Evolutionary conservation across 345 rosid genomes (phyloP).

Genomic region (Hibiscus mutabilis): DNA sequence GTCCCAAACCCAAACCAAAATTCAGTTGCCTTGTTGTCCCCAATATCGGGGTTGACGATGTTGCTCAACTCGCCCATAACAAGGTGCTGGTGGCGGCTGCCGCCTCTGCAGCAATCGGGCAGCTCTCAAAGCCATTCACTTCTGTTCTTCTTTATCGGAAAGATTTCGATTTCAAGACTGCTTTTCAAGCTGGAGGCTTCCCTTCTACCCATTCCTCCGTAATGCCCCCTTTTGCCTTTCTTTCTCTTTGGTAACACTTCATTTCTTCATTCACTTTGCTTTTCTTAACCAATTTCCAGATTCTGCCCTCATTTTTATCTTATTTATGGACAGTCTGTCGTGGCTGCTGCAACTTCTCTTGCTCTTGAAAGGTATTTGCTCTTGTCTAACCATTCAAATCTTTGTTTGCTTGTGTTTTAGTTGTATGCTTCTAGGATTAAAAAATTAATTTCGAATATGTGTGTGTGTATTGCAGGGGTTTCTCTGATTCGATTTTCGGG

Average conservation of each 20-base stretch:
- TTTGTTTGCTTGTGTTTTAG: not conserved
- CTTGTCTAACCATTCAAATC: not conserved
- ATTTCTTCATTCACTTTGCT: not conserved
- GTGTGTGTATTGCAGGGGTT: slow-evolving; percentile 48
- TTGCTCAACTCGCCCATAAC: slow-evolving; percentile 58
- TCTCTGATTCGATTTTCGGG: slow-evolving; percentile 78
- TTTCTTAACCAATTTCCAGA: not conserved
- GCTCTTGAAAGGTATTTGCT: slow-evolving; percentile 68
- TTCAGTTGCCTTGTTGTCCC: slow-evolving; percentile 22
- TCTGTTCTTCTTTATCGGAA: slow-evolving; percentile 45
- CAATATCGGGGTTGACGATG: slow-evolving; percentile 45
- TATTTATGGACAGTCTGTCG: slow-evolving; percentile 44
- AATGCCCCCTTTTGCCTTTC: slow-evolving; percentile 7
- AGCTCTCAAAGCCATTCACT: slow-evolving; percentile 80
- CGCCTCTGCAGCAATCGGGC: slow-evolving; percentile 69
- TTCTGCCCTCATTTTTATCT: not conserved
- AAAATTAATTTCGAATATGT: not conserved
- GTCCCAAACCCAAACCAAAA: slow-evolving; percentile 6
- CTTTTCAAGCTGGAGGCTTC: slow-evolving; percentile 78
- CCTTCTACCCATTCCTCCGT: slow-evolving; percentile 93
- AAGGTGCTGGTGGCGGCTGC: slow-evolving; percentile 80
- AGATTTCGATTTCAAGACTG: slow-evolving; percentile 49
- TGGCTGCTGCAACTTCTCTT: slow-evolving; percentile 75
- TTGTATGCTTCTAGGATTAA: not conserved
- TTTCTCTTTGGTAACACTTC: not conserved